A percentile compares a stretch with the other conserved stretches of the same genome.
phyloP scores from a whole-genome alignment of 768 basidiomycete species.

The Multifurca ochricompacta region DNA sequence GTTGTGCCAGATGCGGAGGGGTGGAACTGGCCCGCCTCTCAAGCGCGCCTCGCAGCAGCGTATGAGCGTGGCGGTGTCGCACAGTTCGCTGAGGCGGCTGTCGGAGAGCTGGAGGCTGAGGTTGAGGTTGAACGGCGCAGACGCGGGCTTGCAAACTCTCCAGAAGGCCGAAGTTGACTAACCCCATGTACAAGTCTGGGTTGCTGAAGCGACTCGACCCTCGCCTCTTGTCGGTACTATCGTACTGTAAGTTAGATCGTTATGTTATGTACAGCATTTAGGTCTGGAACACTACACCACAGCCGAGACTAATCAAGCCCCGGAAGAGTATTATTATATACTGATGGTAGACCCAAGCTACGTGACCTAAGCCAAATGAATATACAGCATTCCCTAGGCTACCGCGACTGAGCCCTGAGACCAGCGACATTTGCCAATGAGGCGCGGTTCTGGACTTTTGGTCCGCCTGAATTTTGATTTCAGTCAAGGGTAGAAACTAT shows the following conservation, averaged over 20 bases:
- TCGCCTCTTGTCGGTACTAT: not conserved
- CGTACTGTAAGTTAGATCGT: not conserved
- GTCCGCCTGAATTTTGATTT: too few relatives aligned
- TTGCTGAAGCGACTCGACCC: not conserved
- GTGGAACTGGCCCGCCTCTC: constrained; percentile 49
- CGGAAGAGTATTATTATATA: not conserved
- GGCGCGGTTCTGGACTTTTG: too few relatives aligned
- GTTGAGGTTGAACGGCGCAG: constrained; percentile 40
- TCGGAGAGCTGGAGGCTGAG: constrained; percentile 53
- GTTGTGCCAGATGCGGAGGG: not conserved
- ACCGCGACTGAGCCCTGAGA: too few relatives aligned
- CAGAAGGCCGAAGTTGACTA: not conserved
- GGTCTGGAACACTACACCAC: not conserved
- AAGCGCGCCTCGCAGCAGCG: constrained; percentile 45
- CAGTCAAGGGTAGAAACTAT: too few relatives aligned
- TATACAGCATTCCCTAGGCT: too few relatives aligned
- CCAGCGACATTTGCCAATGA: too few relatives aligned
- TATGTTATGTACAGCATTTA: not conserved
- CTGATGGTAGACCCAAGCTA: not conserved
- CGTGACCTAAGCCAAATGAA: too few relatives aligned
- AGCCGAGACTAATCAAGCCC: not conserved
- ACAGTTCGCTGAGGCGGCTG: constrained; percentile 46
- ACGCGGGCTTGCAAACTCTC: constrained; percentile 21
- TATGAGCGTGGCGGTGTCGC: constrained; percentile 53
- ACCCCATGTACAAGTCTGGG: not conserved